phyloP scores from a whole-genome alignment of 2,329 filamentous ascomycete genomes.

The Periconia sp. region DNA sequence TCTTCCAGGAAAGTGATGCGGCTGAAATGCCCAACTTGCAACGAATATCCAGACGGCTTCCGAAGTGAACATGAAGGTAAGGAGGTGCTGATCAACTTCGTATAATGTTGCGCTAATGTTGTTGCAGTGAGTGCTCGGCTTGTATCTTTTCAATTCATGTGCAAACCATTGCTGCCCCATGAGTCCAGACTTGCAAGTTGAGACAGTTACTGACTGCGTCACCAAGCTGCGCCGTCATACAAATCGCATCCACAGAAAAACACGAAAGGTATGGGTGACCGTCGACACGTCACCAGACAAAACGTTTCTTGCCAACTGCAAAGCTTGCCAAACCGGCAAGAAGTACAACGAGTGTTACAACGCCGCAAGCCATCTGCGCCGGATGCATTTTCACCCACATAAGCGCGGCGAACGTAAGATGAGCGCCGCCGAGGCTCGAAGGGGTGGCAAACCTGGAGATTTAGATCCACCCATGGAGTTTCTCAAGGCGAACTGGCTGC shows the following conservation, averaged over 20 bases:
- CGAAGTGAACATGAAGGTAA: constrained; percentile 74
- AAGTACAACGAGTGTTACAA: constrained; percentile 92
- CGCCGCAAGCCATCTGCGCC: constrained; percentile 82
- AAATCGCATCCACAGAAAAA: constrained; percentile 66
- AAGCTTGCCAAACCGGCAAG: constrained; percentile 75
- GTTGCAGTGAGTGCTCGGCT: neutral
- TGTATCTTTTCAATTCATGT: no score
- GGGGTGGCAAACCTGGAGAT: constrained; percentile 60
- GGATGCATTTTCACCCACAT: constrained; percentile 81
- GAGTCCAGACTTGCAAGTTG: neutral
- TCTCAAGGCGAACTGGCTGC: constrained; percentile 60
- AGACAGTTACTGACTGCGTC: neutral
- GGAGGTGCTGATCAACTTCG: neutral
- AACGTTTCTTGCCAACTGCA: constrained; percentile 76
- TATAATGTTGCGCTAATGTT: neutral
- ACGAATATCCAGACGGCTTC: constrained; percentile 75
- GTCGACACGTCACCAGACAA: constrained; percentile 61
- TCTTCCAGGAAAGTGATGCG: constrained; percentile 36
- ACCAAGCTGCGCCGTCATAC: constrained; percentile 46
- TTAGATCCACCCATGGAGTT: constrained; percentile 61
- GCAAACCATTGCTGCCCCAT: neutral
- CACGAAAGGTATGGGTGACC: constrained; percentile 65
- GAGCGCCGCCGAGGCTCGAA: constrained; percentile 60
- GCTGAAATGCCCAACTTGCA: constrained; percentile 64
- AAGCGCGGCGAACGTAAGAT: constrained; percentile 56